phyloP scores from a whole-genome alignment of 2,329 filamentous ascomycete species.

The Fonsecaea pedrosoi region DNA sequence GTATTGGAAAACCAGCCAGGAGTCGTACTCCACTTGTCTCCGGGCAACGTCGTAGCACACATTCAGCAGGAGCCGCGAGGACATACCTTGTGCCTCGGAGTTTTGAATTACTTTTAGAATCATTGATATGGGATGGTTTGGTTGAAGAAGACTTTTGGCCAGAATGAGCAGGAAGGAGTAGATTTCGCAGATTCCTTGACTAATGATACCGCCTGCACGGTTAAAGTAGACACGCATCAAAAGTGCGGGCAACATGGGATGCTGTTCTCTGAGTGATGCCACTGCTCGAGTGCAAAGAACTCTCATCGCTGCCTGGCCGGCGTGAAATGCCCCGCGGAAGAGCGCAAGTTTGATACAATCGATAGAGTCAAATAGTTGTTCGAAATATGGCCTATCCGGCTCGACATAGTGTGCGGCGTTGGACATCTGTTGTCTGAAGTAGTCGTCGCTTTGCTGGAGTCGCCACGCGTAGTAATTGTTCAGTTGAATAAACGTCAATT shows the following conservation, averaged over 20 bases:
- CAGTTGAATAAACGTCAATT: slow-evolving; percentile 20
- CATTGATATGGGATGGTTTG: slow-evolving; percentile 19
- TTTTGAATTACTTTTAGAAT: slow-evolving; percentile 5
- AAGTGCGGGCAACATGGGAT: background rate
- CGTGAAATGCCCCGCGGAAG: accelerated
- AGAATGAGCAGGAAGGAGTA: slow-evolving; percentile 7
- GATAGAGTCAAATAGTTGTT: background rate
- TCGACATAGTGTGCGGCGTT: background rate
- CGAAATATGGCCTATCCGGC: background rate
- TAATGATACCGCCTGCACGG: background rate
- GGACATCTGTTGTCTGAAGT: background rate
- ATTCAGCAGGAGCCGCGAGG: background rate
- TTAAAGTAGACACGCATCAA: background rate
- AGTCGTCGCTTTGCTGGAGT: slow-evolving; percentile 11
- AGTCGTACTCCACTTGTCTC: background rate
- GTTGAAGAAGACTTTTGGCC: slow-evolving; percentile 15
- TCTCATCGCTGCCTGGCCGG: background rate
- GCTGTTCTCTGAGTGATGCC: background rate
- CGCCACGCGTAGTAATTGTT: slow-evolving; percentile 26
- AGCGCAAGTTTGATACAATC: background rate
- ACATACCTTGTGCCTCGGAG: background rate
- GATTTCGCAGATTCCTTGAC: too few relatives aligned
- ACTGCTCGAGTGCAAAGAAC: background rate
- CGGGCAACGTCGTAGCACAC: slow-evolving; percentile 9
- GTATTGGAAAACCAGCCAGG: background rate